Base-by-base conservation (phyloP, 306 rosid genomes). In the Cicer yamashitae region DNA sequence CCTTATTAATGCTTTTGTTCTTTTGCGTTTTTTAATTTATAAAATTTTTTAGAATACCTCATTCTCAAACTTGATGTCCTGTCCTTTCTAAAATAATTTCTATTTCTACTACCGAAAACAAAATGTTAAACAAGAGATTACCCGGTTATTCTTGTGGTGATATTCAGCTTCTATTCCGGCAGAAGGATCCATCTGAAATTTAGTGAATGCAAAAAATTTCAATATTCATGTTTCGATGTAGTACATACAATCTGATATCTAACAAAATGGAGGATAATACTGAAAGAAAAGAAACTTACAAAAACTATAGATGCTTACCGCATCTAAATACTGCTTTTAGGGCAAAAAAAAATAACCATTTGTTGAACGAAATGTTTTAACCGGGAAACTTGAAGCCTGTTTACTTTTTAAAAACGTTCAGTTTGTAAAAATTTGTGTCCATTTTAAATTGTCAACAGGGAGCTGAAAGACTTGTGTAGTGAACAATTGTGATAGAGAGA, bases 131-230 rank as follows among this genome's bases (percentile, higher is more conserved):
- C 75, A 70, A 50, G 1, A 65, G 85, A 87, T 62, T 70, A 91
- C 97, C 88, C 96, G 84, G 77, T 68, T 87, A 77, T 85, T 91
- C 86, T 89, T 94, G 89, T 81, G 96, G 81, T 94, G 96, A 82
- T 94, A 94, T 34, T 91, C 98, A 67, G 91, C 85, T 85, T 94
- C 98, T 70, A 91, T 94, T 64, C 98, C 97, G 66, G 98, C 94
- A 47, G 91, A 61, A 70, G 85, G 90, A 17, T 94, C 96, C 97
- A 91, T 94, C 98, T 91, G 91, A 50, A 81, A 81, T 77, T 41
- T 45, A 47, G 79, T 70, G 82, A 81, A 46, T 38, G 52, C 39
- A 71, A 70, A 81, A 9, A 63, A 69, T 67, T 46, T 77, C 40
- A 13, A 60, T 78, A 70, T 10, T 71, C 13, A 40, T 30, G 10